These are phyloP conservation scores for Vanilla planifolia DNA, from an alignment of 106 monocot species.

Conservation along the genomic window DNA sequence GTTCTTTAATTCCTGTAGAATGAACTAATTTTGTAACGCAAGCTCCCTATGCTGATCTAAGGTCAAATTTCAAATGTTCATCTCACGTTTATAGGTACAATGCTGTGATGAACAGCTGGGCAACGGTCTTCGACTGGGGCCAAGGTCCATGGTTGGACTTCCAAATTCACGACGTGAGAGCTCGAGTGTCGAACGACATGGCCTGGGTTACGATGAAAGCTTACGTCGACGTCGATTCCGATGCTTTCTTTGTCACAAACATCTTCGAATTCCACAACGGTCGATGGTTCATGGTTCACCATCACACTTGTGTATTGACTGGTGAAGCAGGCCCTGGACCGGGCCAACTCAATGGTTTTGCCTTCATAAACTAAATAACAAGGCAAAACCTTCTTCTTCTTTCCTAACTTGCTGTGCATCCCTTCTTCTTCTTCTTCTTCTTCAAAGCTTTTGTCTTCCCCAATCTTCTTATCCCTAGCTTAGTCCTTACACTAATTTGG, in stretches of 20 bases:
- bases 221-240: slow-evolving; percentile 39
- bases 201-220: slow-evolving; percentile 88
- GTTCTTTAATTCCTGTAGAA: no score
- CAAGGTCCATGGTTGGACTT: slow-evolving; percentile 41
- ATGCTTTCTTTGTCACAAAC: slow-evolving; percentile 67
- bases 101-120: slow-evolving; percentile 63
- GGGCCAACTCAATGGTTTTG: slow-evolving; percentile 20
- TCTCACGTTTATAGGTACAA: slow-evolving; percentile 21
- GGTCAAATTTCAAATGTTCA: no score
- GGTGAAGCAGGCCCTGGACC: slow-evolving; percentile 20
- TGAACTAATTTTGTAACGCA: no score
- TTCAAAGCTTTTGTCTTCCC: no score
- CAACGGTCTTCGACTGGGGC: slow-evolving; percentile 53
- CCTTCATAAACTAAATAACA: no score
- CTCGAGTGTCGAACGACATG: slow-evolving; percentile 45
- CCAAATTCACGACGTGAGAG: slow-evolving; percentile 59
- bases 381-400: no score
- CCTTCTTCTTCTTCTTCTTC: no score
- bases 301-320: slow-evolving; percentile 53
- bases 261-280: slow-evolving; percentile 58
- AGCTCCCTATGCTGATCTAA: no score
- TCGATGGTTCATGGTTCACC: slow-evolving; percentile 76
- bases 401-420: no score
- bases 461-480: no score
- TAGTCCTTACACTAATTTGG: no score